Conservation (phyloP, 306 rosid species). For the Quercus wislizeni region DNA sequence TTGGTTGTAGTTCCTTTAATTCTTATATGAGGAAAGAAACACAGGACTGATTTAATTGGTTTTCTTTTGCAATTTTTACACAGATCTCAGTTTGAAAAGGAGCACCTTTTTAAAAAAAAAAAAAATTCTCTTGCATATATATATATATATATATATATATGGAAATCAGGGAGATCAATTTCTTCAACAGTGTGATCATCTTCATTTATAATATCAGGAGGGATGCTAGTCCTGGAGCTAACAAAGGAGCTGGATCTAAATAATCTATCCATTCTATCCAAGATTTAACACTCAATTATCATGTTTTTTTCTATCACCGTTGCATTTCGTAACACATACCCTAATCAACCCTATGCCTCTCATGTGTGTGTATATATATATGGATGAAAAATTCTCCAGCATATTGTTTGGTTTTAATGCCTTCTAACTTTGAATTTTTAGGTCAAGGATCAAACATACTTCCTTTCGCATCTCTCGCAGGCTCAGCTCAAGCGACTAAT, state of each 20-base stretch:
- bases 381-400: neutral
- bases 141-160: neutral
- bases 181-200: too few relatives aligned
- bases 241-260: too few relatives aligned
- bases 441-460: slow-evolving; percentile 98
- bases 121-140: neutral
- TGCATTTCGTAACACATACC: too few relatives aligned
- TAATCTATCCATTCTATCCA: too few relatives aligned
- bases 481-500: slow-evolving; percentile 75
- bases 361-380: too few relatives aligned
- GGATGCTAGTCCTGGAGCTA: too few relatives aligned
- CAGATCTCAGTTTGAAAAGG: neutral
- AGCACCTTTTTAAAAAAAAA: neutral
- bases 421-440: slow-evolving; percentile 29
- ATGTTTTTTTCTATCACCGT: too few relatives aligned
- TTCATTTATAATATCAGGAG: too few relatives aligned
- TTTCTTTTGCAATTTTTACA: neutral
- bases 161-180: too few relatives aligned
- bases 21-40: neutral
- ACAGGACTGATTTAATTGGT: neutral
- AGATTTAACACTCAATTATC: too few relatives aligned
- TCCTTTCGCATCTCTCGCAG: slow-evolving; percentile 86
- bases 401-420: slow-evolving; percentile 18
- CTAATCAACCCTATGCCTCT: too few relatives aligned
- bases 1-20: neutral